Evolutionary conservation across 345 rosid species (phyloP), one percentile per base, ranked within the genome.

Genomic region (Populus ilicifolia): DNA sequence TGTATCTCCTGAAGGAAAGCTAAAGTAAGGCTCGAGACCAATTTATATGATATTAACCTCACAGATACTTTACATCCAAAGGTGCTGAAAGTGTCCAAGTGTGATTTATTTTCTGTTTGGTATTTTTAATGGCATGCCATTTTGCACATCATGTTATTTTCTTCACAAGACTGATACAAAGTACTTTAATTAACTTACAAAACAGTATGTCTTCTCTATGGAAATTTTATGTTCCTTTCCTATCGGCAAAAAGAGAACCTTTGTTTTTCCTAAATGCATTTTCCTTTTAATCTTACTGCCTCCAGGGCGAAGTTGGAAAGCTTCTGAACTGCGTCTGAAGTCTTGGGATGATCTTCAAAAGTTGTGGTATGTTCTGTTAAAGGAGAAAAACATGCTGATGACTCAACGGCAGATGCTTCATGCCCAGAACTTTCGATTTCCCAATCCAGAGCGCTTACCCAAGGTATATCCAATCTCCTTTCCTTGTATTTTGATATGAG

Each of bases 301-400:
- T 43, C 78, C 80, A 96, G 98, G 99, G 87, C 91, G 95, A 80
- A 88, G 98, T 75, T 96, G 99, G 97, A 96, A 96, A 84, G 97
- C 98, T 75, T 80, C 91, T 66, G 98, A 96, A 79, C 84, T 96
- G 85, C 94, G 97, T 4, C 84, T 96, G 52, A 96, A 92, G 87
- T 89, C 97, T 5, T 96, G 98, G 98, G 96, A 89, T 7, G 92
- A 94, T 85, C 97, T 96, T 79, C 89, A 91, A 35, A 96, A 91
- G 85, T 89, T 94, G 21, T 94, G 99, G 98, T 90, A 83, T 73
- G 97, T 96, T 81, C 82, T 96, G 33, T 80, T 96, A 12, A 93
- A 96, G 81, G 98, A 96, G 92, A 96, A 92, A 76, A 96, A 96
- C 87, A 91, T 93, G 99, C 82, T 96, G 86, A 92, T 92, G 97